Evolutionary conservation across 78 protist genomes (phyloP).

Genomic region (Dictyostelium discoideum): DNA sequence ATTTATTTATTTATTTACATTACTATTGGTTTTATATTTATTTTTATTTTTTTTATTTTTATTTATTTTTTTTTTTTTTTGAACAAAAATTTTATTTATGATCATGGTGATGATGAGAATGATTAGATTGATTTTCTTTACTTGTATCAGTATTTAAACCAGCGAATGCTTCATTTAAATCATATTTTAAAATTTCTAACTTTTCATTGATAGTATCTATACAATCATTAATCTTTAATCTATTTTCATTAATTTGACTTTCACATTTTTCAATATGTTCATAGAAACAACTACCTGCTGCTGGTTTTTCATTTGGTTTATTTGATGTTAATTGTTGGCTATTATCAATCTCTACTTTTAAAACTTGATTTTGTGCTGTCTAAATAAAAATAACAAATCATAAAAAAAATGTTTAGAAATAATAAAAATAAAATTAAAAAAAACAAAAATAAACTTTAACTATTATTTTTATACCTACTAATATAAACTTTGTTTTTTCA

Average conservation of each 20-base stretch:
- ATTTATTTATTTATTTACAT: too few species aligned
- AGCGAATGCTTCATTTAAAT: constrained; percentile 14
- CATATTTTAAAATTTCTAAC: constrained; percentile 55
- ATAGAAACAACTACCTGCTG: constrained; percentile 33
- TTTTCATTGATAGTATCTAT: constrained; percentile 27
- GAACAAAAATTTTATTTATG: background rate
- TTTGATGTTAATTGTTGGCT: constrained; percentile 25
- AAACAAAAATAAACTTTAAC: background rate
- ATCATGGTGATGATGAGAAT: background rate
- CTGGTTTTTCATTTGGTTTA: background rate
- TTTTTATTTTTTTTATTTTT: too few species aligned
- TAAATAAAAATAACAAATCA: background rate
- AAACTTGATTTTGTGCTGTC: constrained; percentile 62
- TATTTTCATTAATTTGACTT: constrained; percentile 2
- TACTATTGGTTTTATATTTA: too few species aligned
- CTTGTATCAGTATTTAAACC: background rate
- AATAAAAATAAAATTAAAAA: background rate
- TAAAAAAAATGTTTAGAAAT: background rate
- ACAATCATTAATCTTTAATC: background rate
- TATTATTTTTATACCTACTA: background rate
- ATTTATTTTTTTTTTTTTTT: too few species aligned
- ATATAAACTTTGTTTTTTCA: constrained; percentile 48
- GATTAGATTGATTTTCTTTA: background rate
- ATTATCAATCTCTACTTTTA: constrained; percentile 42
- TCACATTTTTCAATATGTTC: constrained; percentile 66